Evolutionary conservation across 768 basidiomycete genomes (phyloP).

Genomic region (Xerocomus spinulosus): DNA sequence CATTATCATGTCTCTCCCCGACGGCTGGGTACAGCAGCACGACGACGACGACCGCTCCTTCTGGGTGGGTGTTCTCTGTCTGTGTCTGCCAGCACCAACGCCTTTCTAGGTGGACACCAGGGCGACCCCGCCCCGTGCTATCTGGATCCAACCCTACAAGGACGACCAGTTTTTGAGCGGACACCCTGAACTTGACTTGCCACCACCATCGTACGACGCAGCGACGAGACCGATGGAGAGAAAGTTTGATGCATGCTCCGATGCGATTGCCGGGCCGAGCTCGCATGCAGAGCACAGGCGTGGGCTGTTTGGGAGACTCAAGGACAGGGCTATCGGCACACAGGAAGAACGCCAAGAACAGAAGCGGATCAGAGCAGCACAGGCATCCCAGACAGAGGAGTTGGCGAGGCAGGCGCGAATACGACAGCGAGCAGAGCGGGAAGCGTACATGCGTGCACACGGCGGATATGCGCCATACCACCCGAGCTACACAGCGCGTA

Average conservation of each 20-base stretch:
- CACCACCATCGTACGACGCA: conserved; percentile 29
- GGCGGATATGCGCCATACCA: conserved; percentile 31
- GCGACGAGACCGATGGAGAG: too few relatives aligned
- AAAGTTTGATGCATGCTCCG: background rate
- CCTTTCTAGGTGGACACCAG: conserved; percentile 54
- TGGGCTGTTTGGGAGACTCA: conserved; percentile 56
- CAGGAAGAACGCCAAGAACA: conserved; percentile 58
- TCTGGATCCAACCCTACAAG: conserved; percentile 71
- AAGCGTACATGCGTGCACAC: conserved; percentile 33
- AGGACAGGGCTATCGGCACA: conserved; percentile 59
- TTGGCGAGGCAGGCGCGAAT: conserved; percentile 13
- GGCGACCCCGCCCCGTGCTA: conserved; percentile 57
- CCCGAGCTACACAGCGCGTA: conserved; percentile 10
- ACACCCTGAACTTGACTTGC: conserved; percentile 46
- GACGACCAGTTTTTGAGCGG: conserved; percentile 58
- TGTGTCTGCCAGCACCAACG: background rate
- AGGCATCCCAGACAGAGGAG: conserved; percentile 23
- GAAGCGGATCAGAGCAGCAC: conserved; percentile 31
- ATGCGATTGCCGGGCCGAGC: background rate
- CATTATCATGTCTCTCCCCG: conserved; percentile 40
- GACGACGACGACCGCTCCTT: conserved; percentile 45
- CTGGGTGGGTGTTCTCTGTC: conserved; percentile 37
- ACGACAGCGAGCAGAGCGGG: conserved; percentile 26
- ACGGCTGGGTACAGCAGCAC: conserved; percentile 52
- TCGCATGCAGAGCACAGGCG: conserved; percentile 34